Evolutionary conservation across 163 green algal genomes (phyloP).

Genomic region (Scenedesmus sp.): DNA sequence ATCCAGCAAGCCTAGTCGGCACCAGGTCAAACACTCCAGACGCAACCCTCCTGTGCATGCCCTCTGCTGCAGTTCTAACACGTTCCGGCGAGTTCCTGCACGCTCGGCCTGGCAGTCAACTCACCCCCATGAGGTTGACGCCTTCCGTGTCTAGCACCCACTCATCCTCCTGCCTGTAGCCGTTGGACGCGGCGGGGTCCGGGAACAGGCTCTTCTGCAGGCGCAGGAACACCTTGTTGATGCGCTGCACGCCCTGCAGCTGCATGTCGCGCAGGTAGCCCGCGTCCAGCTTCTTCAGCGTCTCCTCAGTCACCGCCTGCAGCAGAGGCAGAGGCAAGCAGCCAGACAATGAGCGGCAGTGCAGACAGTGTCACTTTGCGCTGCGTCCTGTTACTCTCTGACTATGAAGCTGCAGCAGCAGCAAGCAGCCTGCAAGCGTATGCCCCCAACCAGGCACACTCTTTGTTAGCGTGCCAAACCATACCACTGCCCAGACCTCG

Average conservation of each 20-base stretch:
- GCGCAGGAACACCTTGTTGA: conserved; percentile 91
- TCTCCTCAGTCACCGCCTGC: conserved; percentile 69
- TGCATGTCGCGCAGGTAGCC: conserved; percentile 69
- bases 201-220: conserved; percentile 85
- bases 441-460: too few species aligned
- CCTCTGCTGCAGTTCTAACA: neutral
- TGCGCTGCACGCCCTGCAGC: conserved; percentile 90
- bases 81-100: neutral
- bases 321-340: neutral
- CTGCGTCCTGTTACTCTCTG: neutral
- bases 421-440: too few species aligned
- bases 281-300: conserved; percentile 67
- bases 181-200: conserved; percentile 62
- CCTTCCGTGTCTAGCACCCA: conserved; percentile 98
- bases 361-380: too few species aligned
- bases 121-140: conserved; percentile 92
- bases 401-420: neutral
- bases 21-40: neutral
- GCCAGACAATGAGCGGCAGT: too few species aligned
- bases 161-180: conserved; percentile 72
- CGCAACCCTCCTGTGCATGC: neutral
- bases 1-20: neutral
- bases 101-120: conserved; percentile 6
- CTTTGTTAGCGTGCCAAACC: too few species aligned
- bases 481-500: too few species aligned